A percentile compares a stretch with the other conserved stretches of the same genome.
Conservation (phyloP, 2,329 filamentous ascomycete genomes). For the Gnomoniopsis sp. region DNA sequence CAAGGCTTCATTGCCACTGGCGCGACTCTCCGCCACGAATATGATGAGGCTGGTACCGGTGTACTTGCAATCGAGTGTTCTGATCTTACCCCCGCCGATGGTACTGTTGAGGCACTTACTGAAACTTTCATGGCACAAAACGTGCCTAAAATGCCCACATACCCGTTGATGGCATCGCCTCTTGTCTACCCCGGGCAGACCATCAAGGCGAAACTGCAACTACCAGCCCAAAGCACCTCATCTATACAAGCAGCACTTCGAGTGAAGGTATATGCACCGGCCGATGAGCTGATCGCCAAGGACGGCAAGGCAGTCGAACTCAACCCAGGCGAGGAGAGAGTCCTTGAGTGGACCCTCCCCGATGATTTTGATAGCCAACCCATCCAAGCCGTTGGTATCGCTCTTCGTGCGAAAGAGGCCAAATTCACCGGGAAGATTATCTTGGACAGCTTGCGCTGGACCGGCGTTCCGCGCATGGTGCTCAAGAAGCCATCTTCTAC, state of each 20-base stretch:
- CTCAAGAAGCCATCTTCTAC: slow-evolving; percentile 6
- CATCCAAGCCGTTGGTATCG: slow-evolving; percentile 25
- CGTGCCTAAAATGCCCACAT: slow-evolving; percentile 19
- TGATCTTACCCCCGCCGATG: neutral
- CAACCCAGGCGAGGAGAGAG: neutral
- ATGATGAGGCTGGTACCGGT: neutral
- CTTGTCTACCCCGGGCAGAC: slow-evolving; percentile 28
- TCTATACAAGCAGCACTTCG: slow-evolving; percentile 5
- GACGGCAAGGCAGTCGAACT: slow-evolving; percentile 6
- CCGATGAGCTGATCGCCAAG: slow-evolving; percentile 9
- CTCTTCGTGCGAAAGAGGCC: slow-evolving; percentile 3
- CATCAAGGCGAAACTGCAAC: slow-evolving; percentile 18
- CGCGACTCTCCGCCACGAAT: neutral
- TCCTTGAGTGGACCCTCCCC: slow-evolving; percentile 23
- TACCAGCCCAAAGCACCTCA: neutral
- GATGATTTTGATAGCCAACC: slow-evolving; percentile 21
- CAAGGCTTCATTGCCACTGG: slow-evolving; percentile 28
- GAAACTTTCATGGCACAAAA: slow-evolving; percentile 26
- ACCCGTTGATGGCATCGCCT: slow-evolving; percentile 26
- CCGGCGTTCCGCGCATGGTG: slow-evolving; percentile 17
- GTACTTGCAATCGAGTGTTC: slow-evolving; percentile 7
- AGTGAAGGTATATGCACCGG: slow-evolving; percentile 18
- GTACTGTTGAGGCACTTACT: slow-evolving; percentile 21
- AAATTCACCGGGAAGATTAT: slow-evolving; percentile 18
- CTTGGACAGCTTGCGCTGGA: slow-evolving; percentile 23